phyloP scores from a whole-genome alignment of 768 basidiomycete genomes.

The Podaxis pistillaris region DNA sequence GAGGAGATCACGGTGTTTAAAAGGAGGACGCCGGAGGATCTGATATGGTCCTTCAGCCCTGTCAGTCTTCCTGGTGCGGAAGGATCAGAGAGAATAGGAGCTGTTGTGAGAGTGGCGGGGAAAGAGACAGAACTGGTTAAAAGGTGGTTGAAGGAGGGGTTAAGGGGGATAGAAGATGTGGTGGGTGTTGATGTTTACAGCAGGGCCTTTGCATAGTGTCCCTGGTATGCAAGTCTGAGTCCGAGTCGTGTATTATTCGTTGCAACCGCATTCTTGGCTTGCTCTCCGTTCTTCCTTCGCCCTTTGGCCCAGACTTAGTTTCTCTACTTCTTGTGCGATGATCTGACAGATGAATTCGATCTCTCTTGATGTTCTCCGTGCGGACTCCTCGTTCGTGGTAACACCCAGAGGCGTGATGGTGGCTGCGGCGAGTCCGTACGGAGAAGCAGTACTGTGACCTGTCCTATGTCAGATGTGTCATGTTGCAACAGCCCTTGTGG shows the following conservation, averaged over 20 bases:
- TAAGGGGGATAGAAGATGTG: conserved; percentile 48
- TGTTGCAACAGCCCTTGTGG: not conserved
- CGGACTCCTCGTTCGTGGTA: not conserved
- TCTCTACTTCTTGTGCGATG: too few relatives aligned
- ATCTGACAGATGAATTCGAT: too few relatives aligned
- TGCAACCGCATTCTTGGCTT: not conserved
- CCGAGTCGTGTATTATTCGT: not conserved
- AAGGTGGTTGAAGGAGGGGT: conserved; percentile 59
- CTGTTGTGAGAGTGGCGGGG: conserved; percentile 73
- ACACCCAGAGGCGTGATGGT: not conserved
- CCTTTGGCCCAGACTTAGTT: not conserved
- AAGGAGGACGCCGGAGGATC: conserved; percentile 51
- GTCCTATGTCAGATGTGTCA: not conserved
- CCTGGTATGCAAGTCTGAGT: not conserved
- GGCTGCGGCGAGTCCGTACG: not conserved
- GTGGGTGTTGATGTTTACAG: conserved; percentile 66
- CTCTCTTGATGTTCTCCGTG: not conserved
- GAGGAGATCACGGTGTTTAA: conserved; percentile 61
- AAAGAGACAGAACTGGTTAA: conserved; percentile 74
- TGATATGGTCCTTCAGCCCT: conserved; percentile 82
- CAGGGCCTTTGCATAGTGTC: conserved; percentile 51
- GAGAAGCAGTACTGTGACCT: not conserved
- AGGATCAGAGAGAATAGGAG: conserved; percentile 36
- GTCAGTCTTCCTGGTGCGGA: conserved; percentile 28
- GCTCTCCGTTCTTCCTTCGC: too few relatives aligned